A percentile compares a stretch with the other conserved stretches of the same genome.
Evolutionary conservation across 768 basidiomycete species (phyloP).

Genomic region (Lactarius deliciosus): DNA sequence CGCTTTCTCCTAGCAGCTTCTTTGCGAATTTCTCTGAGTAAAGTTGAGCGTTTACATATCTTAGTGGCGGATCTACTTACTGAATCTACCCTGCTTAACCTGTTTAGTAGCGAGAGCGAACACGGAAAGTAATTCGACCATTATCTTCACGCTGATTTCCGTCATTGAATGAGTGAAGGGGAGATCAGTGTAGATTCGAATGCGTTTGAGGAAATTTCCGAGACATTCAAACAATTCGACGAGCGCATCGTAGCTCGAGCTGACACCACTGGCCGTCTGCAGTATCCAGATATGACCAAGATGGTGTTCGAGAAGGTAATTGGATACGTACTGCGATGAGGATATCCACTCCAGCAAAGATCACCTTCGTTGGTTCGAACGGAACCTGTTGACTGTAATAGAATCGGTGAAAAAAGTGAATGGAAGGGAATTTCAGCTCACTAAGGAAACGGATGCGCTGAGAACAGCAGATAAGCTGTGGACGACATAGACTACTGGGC

Average conservation of each 20-base stretch:
- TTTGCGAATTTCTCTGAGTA: conserved; percentile 2
- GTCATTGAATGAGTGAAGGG: neutral
- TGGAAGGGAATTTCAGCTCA: too few relatives aligned
- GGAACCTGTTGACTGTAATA: neutral
- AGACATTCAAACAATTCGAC: conserved; percentile 4
- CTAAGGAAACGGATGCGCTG: too few relatives aligned
- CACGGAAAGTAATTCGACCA: neutral
- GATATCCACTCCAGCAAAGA: conserved; percentile 1
- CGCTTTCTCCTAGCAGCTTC: conserved; percentile 11
- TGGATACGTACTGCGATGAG: conserved; percentile 2
- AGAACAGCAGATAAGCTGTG: too few relatives aligned
- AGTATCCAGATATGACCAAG: neutral
- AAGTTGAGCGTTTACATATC: neutral
- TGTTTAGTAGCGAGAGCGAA: conserved; percentile 10
- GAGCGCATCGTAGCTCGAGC: neutral
- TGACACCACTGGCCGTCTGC: neutral
- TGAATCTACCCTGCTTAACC: conserved; percentile 4
- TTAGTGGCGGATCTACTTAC: neutral
- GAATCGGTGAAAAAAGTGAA: too few relatives aligned
- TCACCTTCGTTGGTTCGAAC: conserved; percentile 1
- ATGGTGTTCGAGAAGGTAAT: neutral
- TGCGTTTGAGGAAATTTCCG: conserved; percentile 1
- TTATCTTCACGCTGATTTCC: neutral
- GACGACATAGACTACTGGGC: too few relatives aligned
- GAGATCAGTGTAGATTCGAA: conserved; percentile 1